phyloP scores from a whole-genome alignment of 495 filamentous ascomycete species.

The Usnea hakonensis region DNA sequence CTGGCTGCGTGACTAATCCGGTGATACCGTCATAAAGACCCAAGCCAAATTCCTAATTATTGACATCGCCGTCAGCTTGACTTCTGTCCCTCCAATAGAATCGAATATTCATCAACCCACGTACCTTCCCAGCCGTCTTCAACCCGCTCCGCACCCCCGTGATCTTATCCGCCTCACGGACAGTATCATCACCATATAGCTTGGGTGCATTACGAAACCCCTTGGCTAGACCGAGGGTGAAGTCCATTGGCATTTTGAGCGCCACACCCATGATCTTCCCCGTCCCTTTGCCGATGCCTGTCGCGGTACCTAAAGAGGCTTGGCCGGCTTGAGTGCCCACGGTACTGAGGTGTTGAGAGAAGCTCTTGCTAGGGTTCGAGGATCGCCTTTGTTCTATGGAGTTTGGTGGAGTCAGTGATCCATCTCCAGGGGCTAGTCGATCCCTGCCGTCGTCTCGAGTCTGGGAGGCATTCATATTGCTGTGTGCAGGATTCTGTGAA shows the following conservation, averaged over 20 bases:
- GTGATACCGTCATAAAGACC: constrained; percentile 65
- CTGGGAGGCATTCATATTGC: no score
- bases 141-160: constrained; percentile 61
- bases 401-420: no score
- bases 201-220: constrained; percentile 82
- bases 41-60: constrained; percentile 50
- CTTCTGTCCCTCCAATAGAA: no score
- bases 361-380: constrained; percentile 13
- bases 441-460: not conserved
- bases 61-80: not conserved
- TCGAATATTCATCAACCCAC: no score
- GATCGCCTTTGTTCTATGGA: constrained; percentile 6
- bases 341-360: not conserved
- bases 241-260: constrained; percentile 69
- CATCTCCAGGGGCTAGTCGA: no score
- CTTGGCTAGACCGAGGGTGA: constrained; percentile 67
- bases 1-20: constrained; percentile 63
- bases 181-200: constrained; percentile 68
- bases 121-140: constrained; percentile 51
- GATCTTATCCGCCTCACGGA: constrained; percentile 61
- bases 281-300: constrained; percentile 55
- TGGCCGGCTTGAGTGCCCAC: constrained; percentile 17
- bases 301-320: constrained; percentile 45
- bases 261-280: constrained; percentile 59
- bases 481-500: no score